phyloP scores from a whole-genome alignment of 345 rosid species.

The Eucalyptus paniculata region DNA sequence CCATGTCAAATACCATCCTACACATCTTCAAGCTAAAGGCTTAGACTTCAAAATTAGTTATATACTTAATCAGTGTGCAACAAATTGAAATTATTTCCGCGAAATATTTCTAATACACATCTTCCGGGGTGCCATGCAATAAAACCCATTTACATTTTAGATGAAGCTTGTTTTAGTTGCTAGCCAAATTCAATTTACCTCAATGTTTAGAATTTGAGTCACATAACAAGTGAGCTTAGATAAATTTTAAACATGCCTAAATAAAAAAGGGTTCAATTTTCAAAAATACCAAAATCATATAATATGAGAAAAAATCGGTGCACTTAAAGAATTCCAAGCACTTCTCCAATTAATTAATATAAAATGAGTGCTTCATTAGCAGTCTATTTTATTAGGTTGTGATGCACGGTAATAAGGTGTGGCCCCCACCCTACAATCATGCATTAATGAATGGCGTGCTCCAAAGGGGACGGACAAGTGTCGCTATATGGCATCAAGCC shows the following conservation, averaged over 20 bases:
- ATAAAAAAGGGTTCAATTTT: background rate
- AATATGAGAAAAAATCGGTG: background rate
- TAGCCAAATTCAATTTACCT: background rate
- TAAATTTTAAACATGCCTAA: background rate
- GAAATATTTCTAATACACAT: background rate
- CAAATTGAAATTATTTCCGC: background rate
- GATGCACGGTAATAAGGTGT: background rate
- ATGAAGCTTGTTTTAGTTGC: background rate
- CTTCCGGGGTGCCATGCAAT: accelerated
- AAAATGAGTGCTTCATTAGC: background rate
- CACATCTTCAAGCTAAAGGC: background rate
- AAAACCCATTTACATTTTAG: background rate
- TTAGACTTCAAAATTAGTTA: background rate
- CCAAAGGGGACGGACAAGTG: background rate
- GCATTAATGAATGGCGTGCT: background rate
- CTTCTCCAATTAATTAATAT: background rate
- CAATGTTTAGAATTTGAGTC: background rate
- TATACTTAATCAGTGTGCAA: background rate
- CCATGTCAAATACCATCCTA: background rate
- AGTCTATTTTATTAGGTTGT: background rate
- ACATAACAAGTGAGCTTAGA: background rate
- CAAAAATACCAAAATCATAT: background rate
- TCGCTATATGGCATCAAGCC: background rate
- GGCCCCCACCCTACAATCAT: background rate
- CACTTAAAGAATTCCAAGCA: background rate